phyloP scores from a whole-genome alignment of 1,284 basidiomycete species.

The Ustilago loliicola region DNA sequence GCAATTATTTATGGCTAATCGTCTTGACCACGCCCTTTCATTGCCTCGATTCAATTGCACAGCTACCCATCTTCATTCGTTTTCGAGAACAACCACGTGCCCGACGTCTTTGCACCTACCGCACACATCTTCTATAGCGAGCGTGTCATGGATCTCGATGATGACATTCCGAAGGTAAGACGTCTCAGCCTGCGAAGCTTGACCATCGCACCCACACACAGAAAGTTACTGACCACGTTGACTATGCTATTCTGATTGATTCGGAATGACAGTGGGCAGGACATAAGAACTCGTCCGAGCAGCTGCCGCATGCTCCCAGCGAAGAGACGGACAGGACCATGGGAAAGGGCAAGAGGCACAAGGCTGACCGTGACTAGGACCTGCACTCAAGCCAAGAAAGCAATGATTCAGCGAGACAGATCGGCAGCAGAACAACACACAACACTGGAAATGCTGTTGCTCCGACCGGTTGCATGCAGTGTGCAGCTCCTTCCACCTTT shows the following conservation, averaged over 20 bases:
- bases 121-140: constrained; percentile 56
- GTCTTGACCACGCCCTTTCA: background rate
- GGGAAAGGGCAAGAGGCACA: constrained; percentile 46
- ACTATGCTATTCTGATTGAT: background rate
- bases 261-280: constrained; percentile 34
- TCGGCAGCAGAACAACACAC: background rate
- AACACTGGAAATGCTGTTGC: no score
- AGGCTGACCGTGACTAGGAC: constrained; percentile 23
- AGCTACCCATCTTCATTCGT: constrained; percentile 48
- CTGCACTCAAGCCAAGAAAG: background rate
- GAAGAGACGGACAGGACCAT: constrained; percentile 36
- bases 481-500: no score
- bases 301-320: constrained; percentile 37
- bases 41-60: background rate
- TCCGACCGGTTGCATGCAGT: no score
- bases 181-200: background rate
- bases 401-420: background rate
- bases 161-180: constrained; percentile 51
- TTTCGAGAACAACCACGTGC: constrained; percentile 44
- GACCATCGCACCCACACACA: no score
- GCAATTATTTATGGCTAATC: no score
- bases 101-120: constrained; percentile 39
- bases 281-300: constrained; percentile 43
- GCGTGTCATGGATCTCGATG: constrained; percentile 49
- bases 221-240: background rate